These are phyloP conservation scores for Penicillium atrosanguineum DNA, from an alignment of 495 filamentous ascomycete species.

Conservation along the genomic window DNA sequence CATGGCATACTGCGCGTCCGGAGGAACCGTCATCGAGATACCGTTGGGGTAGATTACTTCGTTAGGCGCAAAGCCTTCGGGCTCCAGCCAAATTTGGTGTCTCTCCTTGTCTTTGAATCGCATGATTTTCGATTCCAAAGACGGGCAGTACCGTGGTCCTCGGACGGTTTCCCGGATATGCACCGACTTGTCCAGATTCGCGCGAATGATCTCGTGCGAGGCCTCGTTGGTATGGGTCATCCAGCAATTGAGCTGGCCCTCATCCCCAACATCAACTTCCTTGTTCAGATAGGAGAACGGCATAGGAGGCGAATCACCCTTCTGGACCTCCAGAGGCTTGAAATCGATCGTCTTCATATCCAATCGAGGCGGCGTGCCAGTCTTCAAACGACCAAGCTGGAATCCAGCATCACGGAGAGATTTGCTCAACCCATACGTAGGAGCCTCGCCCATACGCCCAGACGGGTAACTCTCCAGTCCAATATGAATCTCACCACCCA, in stretches of 20 bases:
- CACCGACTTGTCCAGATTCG: constrained; percentile 86
- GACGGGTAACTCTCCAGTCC: constrained; percentile 81
- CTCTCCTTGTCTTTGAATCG: constrained; percentile 73
- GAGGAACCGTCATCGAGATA: constrained; percentile 93
- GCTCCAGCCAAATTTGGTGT: constrained; percentile 94
- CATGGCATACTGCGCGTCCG: constrained; percentile 77
- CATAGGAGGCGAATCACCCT: constrained; percentile 78
- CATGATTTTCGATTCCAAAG: constrained; percentile 90
- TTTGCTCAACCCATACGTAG: constrained; percentile 90
- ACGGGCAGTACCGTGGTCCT: constrained; percentile 93
- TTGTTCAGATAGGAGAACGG: constrained; percentile 92
- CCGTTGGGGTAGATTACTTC: constrained; percentile 95
- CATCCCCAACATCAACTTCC: constrained; percentile 66
- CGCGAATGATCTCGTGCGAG: constrained; percentile 80
- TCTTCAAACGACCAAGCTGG: constrained; percentile 87
- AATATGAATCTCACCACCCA: constrained; percentile 96
- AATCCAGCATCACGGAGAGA: constrained; percentile 89
- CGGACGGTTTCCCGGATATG: constrained; percentile 96
- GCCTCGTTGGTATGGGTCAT: constrained; percentile 79
- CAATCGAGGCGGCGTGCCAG: constrained; percentile 88
- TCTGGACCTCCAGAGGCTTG: constrained; percentile 63
- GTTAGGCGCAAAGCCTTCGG: constrained; percentile 84
- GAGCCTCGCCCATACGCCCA: constrained; percentile 90
- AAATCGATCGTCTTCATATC: constrained; percentile 84
- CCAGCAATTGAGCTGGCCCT: constrained; percentile 73